A percentile compares a stretch with the other conserved stretches of the same genome.
phyloP scores from a whole-genome alignment of 1,284 basidiomycete genomes.

The Ganoderma resinaceum region DNA sequence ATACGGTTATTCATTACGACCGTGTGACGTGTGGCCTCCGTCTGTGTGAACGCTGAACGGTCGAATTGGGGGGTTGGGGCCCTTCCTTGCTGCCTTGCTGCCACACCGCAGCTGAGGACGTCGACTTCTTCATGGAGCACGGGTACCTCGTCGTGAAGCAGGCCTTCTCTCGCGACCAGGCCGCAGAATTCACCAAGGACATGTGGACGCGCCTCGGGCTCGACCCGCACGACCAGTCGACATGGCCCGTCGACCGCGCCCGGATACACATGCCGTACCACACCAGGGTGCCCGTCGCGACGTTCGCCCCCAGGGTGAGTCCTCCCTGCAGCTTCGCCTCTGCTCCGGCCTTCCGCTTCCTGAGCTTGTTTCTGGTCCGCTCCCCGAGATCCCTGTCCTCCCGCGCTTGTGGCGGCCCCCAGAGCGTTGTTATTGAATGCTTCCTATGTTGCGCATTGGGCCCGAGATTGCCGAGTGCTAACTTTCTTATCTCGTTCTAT shows the following conservation, averaged over 20 bases:
- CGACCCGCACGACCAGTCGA: slow-evolving; percentile 58
- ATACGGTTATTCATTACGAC: background rate
- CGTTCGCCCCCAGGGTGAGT: slow-evolving; percentile 60
- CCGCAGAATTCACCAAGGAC: slow-evolving; percentile 54
- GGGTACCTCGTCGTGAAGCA: slow-evolving; percentile 62
- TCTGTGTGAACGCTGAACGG: background rate
- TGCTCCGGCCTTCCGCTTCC: background rate
- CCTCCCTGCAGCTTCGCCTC: background rate
- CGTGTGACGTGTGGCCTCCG: background rate
- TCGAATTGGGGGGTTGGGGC: background rate
- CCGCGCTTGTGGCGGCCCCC: background rate
- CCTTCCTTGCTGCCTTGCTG: no score
- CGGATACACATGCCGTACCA: slow-evolving; percentile 65
- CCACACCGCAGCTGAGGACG: slow-evolving; percentile 47
- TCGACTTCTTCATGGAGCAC: slow-evolving; percentile 60
- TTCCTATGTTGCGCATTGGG: background rate
- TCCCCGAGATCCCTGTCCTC: background rate
- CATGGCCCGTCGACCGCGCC: slow-evolving; percentile 53
- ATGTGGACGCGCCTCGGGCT: slow-evolving; percentile 61
- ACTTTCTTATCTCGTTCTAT: background rate
- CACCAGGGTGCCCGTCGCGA: slow-evolving; percentile 50
- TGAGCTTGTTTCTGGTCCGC: background rate
- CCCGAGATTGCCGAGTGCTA: slow-evolving; percentile 3
- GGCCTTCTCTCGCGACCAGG: slow-evolving; percentile 59
- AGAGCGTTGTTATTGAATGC: background rate